A percentile compares a stretch with the other conserved stretches of the same genome.
phyloP scores from a whole-genome alignment of 345 rosid genomes.

The Dipteronia sinensis region DNA sequence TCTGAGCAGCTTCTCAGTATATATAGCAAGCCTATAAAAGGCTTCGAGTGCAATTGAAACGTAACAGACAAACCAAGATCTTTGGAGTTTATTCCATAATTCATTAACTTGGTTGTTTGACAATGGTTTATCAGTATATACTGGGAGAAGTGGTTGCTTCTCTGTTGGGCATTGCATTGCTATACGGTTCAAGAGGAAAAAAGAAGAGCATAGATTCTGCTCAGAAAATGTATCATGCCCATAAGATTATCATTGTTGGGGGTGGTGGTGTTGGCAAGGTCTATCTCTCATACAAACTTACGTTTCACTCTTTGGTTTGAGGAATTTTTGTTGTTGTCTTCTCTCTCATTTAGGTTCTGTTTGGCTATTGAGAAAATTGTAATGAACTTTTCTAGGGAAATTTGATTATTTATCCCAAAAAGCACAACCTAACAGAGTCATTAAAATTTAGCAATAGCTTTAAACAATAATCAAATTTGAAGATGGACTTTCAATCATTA shows the following conservation, averaged over 20 bases:
- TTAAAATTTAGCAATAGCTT: too few species aligned
- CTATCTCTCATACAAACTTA: not conserved
- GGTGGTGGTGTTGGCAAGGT: slow-evolving; percentile 19
- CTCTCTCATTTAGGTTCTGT: too few species aligned
- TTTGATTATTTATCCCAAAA: too few species aligned
- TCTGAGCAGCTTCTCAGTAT: too few species aligned
- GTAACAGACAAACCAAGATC: not conserved
- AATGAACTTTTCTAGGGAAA: too few species aligned
- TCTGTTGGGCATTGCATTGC: not conserved
- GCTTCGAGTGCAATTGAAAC: not conserved
- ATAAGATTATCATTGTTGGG: slow-evolving; percentile 11
- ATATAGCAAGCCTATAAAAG: slow-evolving; percentile 8
- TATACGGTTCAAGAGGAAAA: slow-evolving; percentile 3
- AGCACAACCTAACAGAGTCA: too few species aligned
- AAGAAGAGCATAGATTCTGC: slow-evolving; percentile 3
- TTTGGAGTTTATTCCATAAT: not conserved
- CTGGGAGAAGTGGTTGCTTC: not conserved
- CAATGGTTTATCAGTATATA: slow-evolving; percentile 8
- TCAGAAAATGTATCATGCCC: not conserved
- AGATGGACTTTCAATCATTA: too few species aligned
- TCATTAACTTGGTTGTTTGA: not conserved
- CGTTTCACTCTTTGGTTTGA: not conserved
- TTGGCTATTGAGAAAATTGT: too few species aligned
- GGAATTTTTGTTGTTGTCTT: too few species aligned
- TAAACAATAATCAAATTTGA: too few species aligned